Evolutionary conservation across 768 basidiomycete genomes (phyloP), one percentile per base, ranked within the genome.

Genomic region (Sporobolomyces roseus): DNA sequence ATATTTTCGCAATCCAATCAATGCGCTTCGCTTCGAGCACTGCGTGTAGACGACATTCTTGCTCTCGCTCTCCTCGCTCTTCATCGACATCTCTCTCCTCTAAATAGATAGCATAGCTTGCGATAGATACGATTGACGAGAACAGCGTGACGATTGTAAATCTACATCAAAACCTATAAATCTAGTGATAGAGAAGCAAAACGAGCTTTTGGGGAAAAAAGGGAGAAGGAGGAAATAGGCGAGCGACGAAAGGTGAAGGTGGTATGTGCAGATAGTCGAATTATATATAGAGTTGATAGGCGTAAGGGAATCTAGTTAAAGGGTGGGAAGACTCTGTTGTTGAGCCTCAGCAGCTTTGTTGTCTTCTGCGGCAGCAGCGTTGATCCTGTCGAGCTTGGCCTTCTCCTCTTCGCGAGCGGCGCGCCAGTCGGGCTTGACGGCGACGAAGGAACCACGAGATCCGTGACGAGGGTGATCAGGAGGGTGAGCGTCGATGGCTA

Each of bases 381-480:
- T 60, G 9, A 45, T 45, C 1, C 33, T 45, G 58, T 8, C 58
- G 45, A 60, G 25, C 58, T 60, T 60, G 23, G 48, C 29, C 58
- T 60, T 60, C 23, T 46, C 6, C 2, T 25, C 58, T 21, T 60
- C 45, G 2, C 58, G 58, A 2, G 10, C 45, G 27, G 43, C 58
- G 30, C 46, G 50, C 68, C 68, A 65, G 38, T 66, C 53, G 52
- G 68, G 72, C 55, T 65, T 50, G 49, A 70, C 68, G 32, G 65
- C 65, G 54, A 61, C 62, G 68, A 70, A 70, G 23, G 68, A 73
- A 10, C 72, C 72, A 36, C 63, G 60, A 32, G 68, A 66, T n/a
- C 72, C 72, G 62, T 73, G 72, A 21, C 56, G 55, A 14, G 72
- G 72, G 65, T 73, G 72, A n/a, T 55, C 41, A 13, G 68, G 65